Evolutionary conservation across 371 early-diverging fungal genomes (phyloP), one percentile per base, ranked within the genome.

Genomic region (Rhizopus arrhizus): DNA sequence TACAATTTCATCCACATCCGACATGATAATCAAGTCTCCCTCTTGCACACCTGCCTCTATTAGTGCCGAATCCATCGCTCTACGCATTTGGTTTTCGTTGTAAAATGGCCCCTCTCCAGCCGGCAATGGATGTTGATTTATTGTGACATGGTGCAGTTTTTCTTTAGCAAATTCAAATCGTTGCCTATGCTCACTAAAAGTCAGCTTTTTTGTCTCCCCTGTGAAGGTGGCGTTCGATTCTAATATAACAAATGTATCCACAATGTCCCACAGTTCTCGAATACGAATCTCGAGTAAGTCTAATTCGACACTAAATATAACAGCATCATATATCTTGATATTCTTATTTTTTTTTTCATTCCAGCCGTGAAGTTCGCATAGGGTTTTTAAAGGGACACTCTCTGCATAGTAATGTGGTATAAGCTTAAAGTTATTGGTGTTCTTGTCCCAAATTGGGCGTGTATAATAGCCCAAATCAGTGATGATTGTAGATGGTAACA

Each of bases 91-190:
- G n/a, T 43, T 59, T 56, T 86, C 86, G 11, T 79, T 66, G 11
- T 67, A 61, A 64, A 83, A 84, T 2, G 83, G 78, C 9, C 68
- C 56, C 49, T 79, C 78, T n/a, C 70, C 75, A 1, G 55, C 43
- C 7, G 59, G 54, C 2, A 80, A 32, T 15, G 61, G 41, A 11
- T 61, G 61, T 13, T 72, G 68, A 11, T 69, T 43, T 3, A 82
- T 29, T 3, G 61, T 49, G 16, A 53, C 42, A 68, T 86, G 76
- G 5, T 64, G 48, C n/a, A 82, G 78, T 67, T 84, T 86, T 53
- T 72, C 62, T 46, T 59, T 62, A 16, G 79, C 83, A 65, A 81
- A 83, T 22, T 64, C 70, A 64, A 85, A 85, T 2, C 78, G 78
- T 0, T 69, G 60, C 13, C 58, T 58, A 69, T 83, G 65, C 1